Conservation (phyloP, 2,329 filamentous ascomycete genomes). For the Blastomyces emzantsi region DNA sequence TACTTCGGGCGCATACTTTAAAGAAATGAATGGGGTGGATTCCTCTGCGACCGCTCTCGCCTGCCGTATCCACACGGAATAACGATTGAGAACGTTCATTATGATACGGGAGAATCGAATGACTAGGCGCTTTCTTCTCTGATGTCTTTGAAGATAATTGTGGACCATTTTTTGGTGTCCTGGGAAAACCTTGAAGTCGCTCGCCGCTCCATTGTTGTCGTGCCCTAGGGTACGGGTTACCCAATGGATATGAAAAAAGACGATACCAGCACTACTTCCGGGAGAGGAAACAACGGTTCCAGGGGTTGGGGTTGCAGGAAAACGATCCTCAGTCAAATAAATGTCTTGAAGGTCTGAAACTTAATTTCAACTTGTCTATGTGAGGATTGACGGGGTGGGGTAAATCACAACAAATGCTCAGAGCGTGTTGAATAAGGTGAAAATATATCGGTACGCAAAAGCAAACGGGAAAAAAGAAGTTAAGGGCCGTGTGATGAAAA, state of each 20-base stretch:
- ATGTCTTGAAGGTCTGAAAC: background rate
- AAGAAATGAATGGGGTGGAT: conserved; percentile 57
- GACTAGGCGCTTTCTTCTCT: background rate
- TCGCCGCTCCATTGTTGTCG: background rate
- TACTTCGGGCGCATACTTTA: conserved; percentile 54
- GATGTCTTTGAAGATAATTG: background rate
- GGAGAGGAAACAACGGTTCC: background rate
- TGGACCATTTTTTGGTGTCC: background rate
- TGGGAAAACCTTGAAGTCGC: background rate
- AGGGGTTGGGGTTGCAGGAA: background rate
- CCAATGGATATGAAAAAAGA: background rate
- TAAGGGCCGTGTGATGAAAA: background rate
- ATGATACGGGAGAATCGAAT: conserved; percentile 20
- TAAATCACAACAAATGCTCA: background rate
- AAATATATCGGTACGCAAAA: background rate
- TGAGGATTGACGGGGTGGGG: background rate
- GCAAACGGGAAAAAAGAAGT: background rate
- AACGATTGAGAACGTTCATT: conserved; percentile 19
- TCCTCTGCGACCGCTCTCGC: conserved; percentile 60
- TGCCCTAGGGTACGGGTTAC: background rate
- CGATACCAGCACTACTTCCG: background rate
- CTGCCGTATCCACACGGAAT: conserved; percentile 36
- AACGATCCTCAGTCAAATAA: background rate
- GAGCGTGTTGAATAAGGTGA: background rate
- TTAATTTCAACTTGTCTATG: too few relatives aligned